These are phyloP conservation scores for Monilinia fructigena DNA, from an alignment of 2,329 filamentous ascomycete species.

Conservation along the genomic window DNA sequence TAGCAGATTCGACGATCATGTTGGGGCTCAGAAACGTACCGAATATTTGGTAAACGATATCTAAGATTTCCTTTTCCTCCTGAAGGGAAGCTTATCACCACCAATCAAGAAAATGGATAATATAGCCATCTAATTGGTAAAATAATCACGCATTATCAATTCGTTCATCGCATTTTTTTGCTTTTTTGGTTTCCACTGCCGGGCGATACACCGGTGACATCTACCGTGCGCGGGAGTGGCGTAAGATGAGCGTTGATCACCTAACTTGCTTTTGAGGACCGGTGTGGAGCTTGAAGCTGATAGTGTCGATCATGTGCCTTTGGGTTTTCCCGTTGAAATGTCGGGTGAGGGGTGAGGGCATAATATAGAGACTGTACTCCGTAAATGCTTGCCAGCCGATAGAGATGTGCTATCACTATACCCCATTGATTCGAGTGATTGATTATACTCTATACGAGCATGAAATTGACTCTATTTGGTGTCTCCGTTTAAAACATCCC, in stretches of 20 bases:
- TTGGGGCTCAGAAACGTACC: neutral
- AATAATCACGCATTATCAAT: neutral
- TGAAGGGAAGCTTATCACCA: too few relatives aligned
- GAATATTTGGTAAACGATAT: neutral
- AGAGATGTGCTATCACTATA: neutral
- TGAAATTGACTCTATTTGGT: neutral
- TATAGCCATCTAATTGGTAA: neutral
- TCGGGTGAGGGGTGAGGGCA: neutral
- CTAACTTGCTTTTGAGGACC: conserved; percentile 1
- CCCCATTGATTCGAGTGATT: neutral
- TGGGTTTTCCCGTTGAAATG: neutral
- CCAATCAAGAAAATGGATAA: neutral
- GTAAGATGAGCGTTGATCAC: neutral
- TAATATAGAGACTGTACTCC: neutral
- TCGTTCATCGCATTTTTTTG: neutral
- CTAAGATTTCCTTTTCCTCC: neutral
- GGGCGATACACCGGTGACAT: neutral
- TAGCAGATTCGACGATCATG: neutral
- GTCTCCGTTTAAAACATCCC: neutral
- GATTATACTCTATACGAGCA: neutral
- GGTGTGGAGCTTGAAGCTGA: neutral
- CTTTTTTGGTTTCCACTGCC: conserved; percentile 4
- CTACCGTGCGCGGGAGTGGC: neutral
- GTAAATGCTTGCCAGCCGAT: too few relatives aligned
- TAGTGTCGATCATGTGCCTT: neutral